phyloP scores from a whole-genome alignment of 176 grass and related monocot species.

The Urochloa ruziziensis region DNA sequence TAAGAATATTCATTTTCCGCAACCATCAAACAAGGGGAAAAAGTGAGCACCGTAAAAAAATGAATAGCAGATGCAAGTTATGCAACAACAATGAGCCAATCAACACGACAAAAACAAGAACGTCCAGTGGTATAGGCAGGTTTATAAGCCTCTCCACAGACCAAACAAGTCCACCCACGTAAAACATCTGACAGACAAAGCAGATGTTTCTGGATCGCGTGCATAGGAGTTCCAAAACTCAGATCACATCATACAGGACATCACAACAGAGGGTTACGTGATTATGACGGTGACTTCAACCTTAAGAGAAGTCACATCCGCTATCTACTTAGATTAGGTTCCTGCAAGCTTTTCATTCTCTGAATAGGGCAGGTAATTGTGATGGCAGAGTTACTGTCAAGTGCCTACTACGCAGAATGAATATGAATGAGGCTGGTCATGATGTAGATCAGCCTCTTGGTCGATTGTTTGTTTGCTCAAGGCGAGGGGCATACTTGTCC shows the following conservation, averaged over 20 bases:
- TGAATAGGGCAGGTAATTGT: neutral
- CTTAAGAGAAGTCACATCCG: neutral
- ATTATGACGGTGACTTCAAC: neutral
- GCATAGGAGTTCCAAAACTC: neutral
- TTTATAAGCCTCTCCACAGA: neutral
- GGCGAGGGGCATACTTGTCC: conserved; percentile 1
- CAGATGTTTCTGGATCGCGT: too few species aligned
- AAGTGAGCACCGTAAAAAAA: too few species aligned
- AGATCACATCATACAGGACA: neutral
- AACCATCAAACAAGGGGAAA: too few species aligned
- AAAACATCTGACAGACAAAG: neutral
- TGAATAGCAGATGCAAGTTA: too few species aligned
- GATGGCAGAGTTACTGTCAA: neutral
- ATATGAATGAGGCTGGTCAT: too few species aligned
- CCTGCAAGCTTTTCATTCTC: neutral
- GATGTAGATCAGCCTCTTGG: neutral
- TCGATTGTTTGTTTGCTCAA: conserved; percentile 50
- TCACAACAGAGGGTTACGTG: neutral
- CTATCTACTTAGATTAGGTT: neutral
- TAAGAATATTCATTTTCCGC: too few species aligned
- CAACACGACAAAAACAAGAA: neutral
- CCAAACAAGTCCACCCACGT: neutral
- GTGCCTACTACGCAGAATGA: neutral
- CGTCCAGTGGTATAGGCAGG: neutral
- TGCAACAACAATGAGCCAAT: neutral